Base-by-base conservation (phyloP, 2,329 filamentous ascomycete species). In the Malbranchea cinnamomea region DNA sequence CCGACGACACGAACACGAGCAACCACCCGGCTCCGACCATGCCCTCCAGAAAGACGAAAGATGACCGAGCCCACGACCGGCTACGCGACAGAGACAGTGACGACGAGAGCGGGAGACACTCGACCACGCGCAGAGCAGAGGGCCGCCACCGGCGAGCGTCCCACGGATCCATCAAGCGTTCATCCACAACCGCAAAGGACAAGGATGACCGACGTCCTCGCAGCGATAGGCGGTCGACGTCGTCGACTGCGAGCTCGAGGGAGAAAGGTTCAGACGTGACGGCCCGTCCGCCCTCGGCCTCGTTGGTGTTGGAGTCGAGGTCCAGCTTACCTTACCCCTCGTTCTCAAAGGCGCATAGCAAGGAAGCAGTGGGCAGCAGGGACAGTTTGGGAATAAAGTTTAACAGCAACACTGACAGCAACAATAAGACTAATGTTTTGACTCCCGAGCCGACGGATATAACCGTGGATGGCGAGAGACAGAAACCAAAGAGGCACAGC, bases 321-420 rank as follows among this genome's bases (percentile, higher is more conserved):
- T 46, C 54, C 16, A 68, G 65, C 37, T 49, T 79, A 23, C 77
- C 81, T 5, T 92, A 93, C 49, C 82, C 84, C 2, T 67, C 68
- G 7, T 83, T 91, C 54, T 89, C 80, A 57, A 94, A 91, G 57
- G 79, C 79, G 8, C 82, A 92, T 53, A 91, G 83, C 63, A 89
- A 84, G 54, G 87, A 94, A 58, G 71, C 74, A 25, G 71, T 93
- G 31, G 66, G 71, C 40, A 75, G 71, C 47, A 62, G 62, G 30
- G 68, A 74, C 26, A 63, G 70, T 31, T 41, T 68, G 46, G 35
- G 30, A 10, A 9, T 24, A 16, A 18, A 33, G 17, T n/a, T 35
- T 4, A 31, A n/a, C n/a, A n/a, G n/a, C n/a, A n/a, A n/a, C n/a
- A n/a, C n/a, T n/a, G n/a, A n/a, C n/a, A n/a, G n/a, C n/a, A n/a